phyloP scores from a whole-genome alignment of 305 asterid genomes.

The Euphrasia arctica region DNA sequence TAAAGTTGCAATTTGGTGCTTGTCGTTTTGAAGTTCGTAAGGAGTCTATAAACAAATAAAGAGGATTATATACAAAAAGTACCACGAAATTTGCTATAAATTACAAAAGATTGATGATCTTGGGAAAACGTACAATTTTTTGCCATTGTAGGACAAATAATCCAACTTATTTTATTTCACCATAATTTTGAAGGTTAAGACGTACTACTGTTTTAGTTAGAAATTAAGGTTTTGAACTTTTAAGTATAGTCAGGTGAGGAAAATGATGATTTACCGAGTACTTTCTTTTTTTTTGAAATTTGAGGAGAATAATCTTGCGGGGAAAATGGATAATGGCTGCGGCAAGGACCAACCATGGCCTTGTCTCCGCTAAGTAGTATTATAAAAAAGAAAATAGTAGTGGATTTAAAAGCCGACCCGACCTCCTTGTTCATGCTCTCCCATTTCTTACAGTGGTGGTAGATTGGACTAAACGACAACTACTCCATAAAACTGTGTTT shows the following conservation, averaged over 20 bases:
- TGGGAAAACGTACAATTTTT: too few species aligned
- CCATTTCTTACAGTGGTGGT: neutral
- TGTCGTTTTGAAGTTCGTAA: neutral
- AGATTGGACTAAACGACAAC: neutral
- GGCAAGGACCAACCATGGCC: neutral
- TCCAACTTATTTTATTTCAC: too few species aligned
- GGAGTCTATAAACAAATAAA: neutral
- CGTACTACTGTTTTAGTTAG: too few species aligned
- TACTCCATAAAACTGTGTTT: neutral
- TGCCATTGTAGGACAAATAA: too few species aligned
- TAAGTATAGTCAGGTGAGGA: too few species aligned
- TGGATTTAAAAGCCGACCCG: neutral
- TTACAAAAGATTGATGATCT: neutral
- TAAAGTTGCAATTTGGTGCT: constrained; percentile 1
- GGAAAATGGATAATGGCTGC: neutral
- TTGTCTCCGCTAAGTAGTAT: neutral
- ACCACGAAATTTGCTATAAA: neutral
- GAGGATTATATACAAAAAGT: neutral
- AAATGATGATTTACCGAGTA: neutral
- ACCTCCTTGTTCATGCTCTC: neutral
- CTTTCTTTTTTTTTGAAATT: too few species aligned
- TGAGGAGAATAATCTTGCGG: neutral
- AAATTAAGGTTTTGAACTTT: too few species aligned
- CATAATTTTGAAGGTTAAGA: neutral
- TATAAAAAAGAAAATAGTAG: neutral